These are phyloP conservation scores for Emmonsia crescens DNA, from an alignment of 2,329 filamentous ascomycete species.

Conservation along the genomic window DNA sequence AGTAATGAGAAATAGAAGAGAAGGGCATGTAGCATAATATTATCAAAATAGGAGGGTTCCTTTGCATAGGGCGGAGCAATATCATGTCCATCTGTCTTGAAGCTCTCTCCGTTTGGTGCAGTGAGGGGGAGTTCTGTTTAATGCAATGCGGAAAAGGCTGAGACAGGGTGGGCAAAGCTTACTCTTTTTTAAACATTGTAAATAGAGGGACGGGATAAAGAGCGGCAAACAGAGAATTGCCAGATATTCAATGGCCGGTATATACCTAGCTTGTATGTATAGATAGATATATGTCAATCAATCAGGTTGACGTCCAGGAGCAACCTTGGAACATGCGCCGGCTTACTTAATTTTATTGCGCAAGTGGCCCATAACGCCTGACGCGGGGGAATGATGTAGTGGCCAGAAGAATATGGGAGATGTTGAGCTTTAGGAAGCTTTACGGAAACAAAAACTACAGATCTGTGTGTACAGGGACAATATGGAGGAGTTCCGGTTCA, in stretches of 20 bases:
- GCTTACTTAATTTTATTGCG: background rate
- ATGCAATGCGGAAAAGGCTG: conserved; percentile 4
- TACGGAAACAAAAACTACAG: background rate
- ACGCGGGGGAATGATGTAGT: background rate
- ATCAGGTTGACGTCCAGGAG: background rate
- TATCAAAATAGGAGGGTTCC: background rate
- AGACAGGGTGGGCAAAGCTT: conserved; percentile 23
- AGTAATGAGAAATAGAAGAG: background rate
- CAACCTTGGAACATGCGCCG: background rate
- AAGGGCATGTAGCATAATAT: background rate
- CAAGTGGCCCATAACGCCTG: background rate
- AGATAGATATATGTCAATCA: background rate
- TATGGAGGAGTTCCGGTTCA: background rate
- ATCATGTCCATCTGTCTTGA: background rate
- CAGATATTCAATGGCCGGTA: background rate
- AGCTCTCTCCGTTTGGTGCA: background rate
- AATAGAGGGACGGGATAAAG: background rate
- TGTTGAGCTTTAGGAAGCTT: background rate
- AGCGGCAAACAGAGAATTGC: background rate
- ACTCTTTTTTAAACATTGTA: conserved; percentile 96
- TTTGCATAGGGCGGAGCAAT: background rate
- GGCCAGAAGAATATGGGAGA: too few species aligned
- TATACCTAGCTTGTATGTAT: background rate
- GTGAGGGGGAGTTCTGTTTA: background rate
- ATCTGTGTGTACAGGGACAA: background rate